phyloP scores from a whole-genome alignment of 495 filamentous ascomycete genomes.

The Baudoinia panamericana region DNA sequence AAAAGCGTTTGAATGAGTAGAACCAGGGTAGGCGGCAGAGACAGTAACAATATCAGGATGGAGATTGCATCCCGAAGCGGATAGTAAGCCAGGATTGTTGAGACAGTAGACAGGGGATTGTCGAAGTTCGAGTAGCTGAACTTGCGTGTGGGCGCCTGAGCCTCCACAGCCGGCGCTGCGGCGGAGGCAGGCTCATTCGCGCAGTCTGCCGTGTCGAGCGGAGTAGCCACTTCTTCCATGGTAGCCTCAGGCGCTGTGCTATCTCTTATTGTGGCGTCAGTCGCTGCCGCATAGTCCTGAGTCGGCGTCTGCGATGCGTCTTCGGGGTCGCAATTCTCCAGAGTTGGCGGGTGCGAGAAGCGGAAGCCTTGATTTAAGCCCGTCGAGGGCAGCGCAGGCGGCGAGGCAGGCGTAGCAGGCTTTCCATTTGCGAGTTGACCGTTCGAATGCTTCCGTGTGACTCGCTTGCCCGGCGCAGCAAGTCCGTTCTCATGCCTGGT shows the following conservation, averaged over 20 bases:
- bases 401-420: conserved; percentile 36
- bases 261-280: conserved; percentile 9
- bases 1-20: conserved; percentile 88
- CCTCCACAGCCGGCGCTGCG: conserved; percentile 7
- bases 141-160: not conserved
- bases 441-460: conserved; percentile 54
- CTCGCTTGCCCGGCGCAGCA: conserved; percentile 71
- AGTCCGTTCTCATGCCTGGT: conserved; percentile 80
- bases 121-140: conserved; percentile 40
- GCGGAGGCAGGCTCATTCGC: conserved; percentile 2
- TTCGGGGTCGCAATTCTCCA: conserved; percentile 1
- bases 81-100: conserved; percentile 80
- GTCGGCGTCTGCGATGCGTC: not conserved
- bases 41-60: conserved; percentile 92
- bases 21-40: conserved; percentile 83
- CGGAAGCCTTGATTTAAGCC: conserved; percentile 20
- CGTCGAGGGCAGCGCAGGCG: conserved; percentile 20
- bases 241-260: conserved; percentile 13
- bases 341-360: conserved; percentile 19
- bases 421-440: conserved; percentile 46
- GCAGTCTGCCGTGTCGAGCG: conserved; percentile 12
- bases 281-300: conserved; percentile 11
- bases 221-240: conserved; percentile 9
- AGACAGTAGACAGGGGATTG: conserved; percentile 56
- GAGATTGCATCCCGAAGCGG: conserved; percentile 93